These are phyloP conservation scores for Fragaria nilgerrensis DNA, from an alignment of 306 rosid genomes.

Conservation along the genomic window DNA sequence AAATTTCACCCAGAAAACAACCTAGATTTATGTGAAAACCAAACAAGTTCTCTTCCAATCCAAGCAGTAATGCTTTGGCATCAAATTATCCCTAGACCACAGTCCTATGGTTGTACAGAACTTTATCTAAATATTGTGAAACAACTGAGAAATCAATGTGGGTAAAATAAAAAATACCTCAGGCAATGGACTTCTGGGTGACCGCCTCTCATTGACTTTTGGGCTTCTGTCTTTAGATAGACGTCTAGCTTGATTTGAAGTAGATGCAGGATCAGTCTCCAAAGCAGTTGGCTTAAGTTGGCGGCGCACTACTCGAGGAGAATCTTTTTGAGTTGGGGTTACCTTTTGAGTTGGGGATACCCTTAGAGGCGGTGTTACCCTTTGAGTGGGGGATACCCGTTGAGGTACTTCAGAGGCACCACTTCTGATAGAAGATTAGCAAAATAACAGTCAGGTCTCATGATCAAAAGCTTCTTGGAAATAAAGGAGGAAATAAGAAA, in stretches of 20 bases:
- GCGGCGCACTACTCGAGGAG: conserved; percentile 68
- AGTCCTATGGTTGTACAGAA: background rate
- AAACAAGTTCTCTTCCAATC: background rate
- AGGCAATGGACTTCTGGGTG: conserved; percentile 76
- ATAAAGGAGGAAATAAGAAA: background rate
- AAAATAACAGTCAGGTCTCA: conserved; percentile 13
- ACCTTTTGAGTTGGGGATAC: conserved; percentile 67
- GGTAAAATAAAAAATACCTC: conserved; percentile 53
- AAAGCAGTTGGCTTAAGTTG: conserved; percentile 59
- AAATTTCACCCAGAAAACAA: background rate
- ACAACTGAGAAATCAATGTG: background rate
- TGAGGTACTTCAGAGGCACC: conserved; percentile 73
- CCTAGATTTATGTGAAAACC: background rate
- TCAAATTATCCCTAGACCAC: background rate
- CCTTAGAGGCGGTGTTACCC: conserved; percentile 12
- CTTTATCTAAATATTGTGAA: background rate
- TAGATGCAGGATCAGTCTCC: conserved; percentile 54
- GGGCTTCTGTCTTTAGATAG: conserved; percentile 79
- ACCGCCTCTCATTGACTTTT: conserved; percentile 65
- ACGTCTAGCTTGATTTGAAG: conserved; percentile 48
- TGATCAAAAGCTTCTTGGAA: conserved; percentile 12
- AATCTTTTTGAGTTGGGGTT: conserved; percentile 73
- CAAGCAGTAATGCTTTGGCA: background rate
- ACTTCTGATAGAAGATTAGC: conserved; percentile 42
- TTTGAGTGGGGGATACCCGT: conserved; percentile 54